Evolutionary conservation across 2,329 filamentous ascomycete species (phyloP), one percentile per base, ranked within the genome.

Genomic region (Fusarium haematococcum): DNA sequence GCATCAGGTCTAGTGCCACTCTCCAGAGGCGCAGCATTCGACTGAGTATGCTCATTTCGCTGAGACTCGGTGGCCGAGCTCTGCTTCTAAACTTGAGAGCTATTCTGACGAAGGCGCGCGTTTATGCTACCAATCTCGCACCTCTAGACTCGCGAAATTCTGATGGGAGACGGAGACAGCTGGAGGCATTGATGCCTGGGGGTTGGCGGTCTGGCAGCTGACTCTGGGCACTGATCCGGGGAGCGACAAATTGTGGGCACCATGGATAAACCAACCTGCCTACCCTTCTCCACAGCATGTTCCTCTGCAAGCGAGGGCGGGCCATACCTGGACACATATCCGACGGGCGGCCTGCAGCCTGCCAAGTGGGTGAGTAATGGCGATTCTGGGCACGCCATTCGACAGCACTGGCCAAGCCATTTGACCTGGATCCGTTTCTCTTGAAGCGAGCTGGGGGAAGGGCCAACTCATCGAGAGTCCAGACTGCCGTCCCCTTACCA

Each of bases 1-100:
- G 65, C 39, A 63, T 57, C 48, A 33, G 32, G 50, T 13, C 23
- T 67, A 63, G 64, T 67, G 64, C 16, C 20, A n/a, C 20, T 32
- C 4, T 23, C n/a, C 8, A 45, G 48, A 48, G 64, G 64, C 58
- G 37, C 45, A 52, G 56, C 43, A 27, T 11, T 33, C 54, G 48
- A 32, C 11, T 37, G 32, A 32, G 54, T 25, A 20, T 41, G 56
- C 27, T 52, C 59, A 37, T 62, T 37, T 18, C 39, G 13, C n/a
- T n/a, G 20, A n/a, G 20, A 57, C 14, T 52, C 25, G 32, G 11
- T 30, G 18, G 48, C 4, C 18, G 27, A 52, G 27, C 48, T 50
- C 48, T 20, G 18, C 18, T n/a, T 32, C 27, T 32, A 18, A 30
- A 32, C 27, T 52, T 6, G 18, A 30, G 48, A 32, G 18, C 18